phyloP scores from a whole-genome alignment of 139 green algal genomes.

The Volvox reticuliferus region DNA sequence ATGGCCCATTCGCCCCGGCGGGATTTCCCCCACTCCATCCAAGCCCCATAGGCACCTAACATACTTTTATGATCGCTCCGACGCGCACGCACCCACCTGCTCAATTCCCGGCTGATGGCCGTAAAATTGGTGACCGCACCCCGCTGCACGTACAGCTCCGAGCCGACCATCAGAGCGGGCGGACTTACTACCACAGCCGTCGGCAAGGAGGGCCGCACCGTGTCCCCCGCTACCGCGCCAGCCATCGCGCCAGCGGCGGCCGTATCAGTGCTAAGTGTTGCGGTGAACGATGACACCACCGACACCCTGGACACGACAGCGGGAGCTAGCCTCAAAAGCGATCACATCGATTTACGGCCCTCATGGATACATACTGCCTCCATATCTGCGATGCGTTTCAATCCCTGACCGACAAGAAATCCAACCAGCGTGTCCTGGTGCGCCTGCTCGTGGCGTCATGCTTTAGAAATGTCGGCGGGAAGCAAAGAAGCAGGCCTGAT shows the following conservation, averaged over 20 bases:
- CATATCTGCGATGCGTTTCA: too few relatives aligned
- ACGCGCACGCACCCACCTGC: neutral
- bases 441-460: too few relatives aligned
- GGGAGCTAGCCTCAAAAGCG: too few relatives aligned
- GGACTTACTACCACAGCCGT: neutral
- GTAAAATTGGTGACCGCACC: conserved; percentile 5
- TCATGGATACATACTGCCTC: too few relatives aligned
- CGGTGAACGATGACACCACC: conserved; percentile 12
- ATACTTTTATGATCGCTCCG: neutral
- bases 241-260: too few relatives aligned
- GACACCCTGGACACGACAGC: neutral
- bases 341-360: too few relatives aligned
- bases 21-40: too few relatives aligned
- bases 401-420: too few relatives aligned
- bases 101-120: conserved; percentile 35
- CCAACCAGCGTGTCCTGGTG: too few relatives aligned
- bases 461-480: too few relatives aligned
- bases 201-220: neutral
- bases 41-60: neutral
- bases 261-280: neutral
- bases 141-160: conserved; percentile 23
- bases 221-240: neutral
- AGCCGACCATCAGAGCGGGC: conserved; percentile 13
- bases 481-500: too few relatives aligned
- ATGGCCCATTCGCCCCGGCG: neutral